Base-by-base conservation (phyloP, 768 basidiomycete genomes). In the Podaxis sp. region DNA sequence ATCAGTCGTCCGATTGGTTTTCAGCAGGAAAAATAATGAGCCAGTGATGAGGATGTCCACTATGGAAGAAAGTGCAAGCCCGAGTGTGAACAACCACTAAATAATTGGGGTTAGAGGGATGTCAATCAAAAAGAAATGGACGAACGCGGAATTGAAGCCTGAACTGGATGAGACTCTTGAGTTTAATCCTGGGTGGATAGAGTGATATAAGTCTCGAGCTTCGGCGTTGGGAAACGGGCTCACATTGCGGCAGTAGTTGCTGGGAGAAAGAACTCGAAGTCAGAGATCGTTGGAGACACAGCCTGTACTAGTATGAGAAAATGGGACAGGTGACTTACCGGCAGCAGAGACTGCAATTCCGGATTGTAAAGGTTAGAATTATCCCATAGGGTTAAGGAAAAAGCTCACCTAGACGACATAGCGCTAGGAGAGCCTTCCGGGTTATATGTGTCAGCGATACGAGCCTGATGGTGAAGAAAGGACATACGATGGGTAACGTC, bases 1-100 rank as follows among this genome's bases (percentile, higher is more conserved):
- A 1, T 76, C 73, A 0, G 74, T 73, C 15, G 74, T 76, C 47
- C 75, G 73, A 24, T 75, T 80, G 5, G 65, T 66, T 43, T 74
- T 77, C 4, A 85, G 70, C 12, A 82, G 74, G 55, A 76, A 65
- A 37, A 79, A 81, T 37, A 85, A 71, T 9, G 77, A 78, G 0
- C 67, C 74, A 0, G 83, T 80, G 56, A 85, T 78, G n/a, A 84
- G 40, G 38, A 85, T 69, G 61, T 85, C 84, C 1, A 83, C 77
- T 6, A 72, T 68, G 0, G 80, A 77, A 0, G 83, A 85, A 38
- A 85, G 72, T 0, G 80, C 77, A 7, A 85, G 73, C 3, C 84
- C 84, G 13, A 80, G 74, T 5, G 83, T 85, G 64, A 84, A 83
- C 24, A 83, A 69, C 83, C 83, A 85, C 83, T 85, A 59, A 41